phyloP scores from a whole-genome alignment of 345 rosid species.

The Ceriops tagal region DNA sequence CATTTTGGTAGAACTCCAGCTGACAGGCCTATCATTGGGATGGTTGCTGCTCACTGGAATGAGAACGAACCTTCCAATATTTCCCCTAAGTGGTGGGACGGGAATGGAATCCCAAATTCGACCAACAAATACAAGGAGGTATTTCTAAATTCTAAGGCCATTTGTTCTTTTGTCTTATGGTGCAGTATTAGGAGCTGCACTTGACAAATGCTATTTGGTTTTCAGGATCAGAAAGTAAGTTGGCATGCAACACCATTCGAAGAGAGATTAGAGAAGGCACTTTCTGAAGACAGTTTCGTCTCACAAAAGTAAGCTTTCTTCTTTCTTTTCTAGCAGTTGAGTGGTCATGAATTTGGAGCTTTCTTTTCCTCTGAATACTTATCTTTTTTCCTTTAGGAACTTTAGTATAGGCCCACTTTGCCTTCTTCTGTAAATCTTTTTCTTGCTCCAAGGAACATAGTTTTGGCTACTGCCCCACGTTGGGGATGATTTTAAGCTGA shows the following conservation, averaged over 20 bases:
- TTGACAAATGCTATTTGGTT: slow-evolving; percentile 8
- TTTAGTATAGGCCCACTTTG: neutral
- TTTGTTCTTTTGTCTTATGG: neutral
- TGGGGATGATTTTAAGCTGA: too few relatives aligned
- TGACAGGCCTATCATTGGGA: slow-evolving; percentile 82
- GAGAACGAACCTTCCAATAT: slow-evolving; percentile 48
- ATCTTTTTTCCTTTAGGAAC: too few relatives aligned
- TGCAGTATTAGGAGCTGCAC: neutral
- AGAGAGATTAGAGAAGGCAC: slow-evolving; percentile 94
- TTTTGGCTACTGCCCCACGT: too few relatives aligned
- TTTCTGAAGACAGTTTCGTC: slow-evolving; percentile 55
- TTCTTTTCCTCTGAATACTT: too few relatives aligned
- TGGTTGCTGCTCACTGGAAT: slow-evolving; percentile 87
- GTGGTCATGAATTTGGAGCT: too few relatives aligned
- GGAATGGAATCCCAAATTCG: slow-evolving; percentile 95
- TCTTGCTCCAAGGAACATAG: too few relatives aligned
- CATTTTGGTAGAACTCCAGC: slow-evolving; percentile 42
- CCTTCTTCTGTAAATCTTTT: neutral
- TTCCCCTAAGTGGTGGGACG: slow-evolving; percentile 87
- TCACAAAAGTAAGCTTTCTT: slow-evolving; percentile 44
- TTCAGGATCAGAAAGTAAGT: slow-evolving; percentile 91
- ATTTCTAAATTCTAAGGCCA: neutral
- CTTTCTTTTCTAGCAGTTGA: neutral
- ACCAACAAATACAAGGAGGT: slow-evolving; percentile 97
- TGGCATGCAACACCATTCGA: slow-evolving; percentile 99